These are phyloP conservation scores for Penstemon newberryi DNA, from an alignment of 257 asterid species.

Conservation along the genomic window DNA sequence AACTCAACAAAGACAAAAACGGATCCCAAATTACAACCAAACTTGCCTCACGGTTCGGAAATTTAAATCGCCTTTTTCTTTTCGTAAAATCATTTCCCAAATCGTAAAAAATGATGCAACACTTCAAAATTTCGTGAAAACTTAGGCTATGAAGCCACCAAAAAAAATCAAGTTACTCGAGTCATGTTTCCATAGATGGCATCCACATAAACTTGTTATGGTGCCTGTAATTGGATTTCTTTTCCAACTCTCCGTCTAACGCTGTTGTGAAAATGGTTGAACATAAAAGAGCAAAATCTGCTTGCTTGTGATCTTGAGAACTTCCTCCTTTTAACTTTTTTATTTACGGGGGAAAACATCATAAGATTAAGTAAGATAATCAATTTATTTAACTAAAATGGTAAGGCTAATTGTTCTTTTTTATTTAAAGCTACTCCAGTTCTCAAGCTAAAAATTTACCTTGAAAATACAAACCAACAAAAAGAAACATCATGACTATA, in stretches of 20 bases:
- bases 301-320: constrained; percentile 28
- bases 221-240: constrained; percentile 28
- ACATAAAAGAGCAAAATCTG: constrained; percentile 29
- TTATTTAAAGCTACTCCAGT: constrained; percentile 21
- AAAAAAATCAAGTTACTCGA: neutral
- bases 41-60: no score
- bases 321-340: constrained; percentile 32
- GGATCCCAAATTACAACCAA: no score
- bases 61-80: neutral
- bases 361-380: constrained; percentile 7
- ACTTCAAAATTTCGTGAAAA: neutral
- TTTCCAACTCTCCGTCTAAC: neutral
- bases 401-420: constrained; percentile 22
- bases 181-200: constrained; percentile 10
- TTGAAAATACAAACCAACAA: constrained; percentile 46
- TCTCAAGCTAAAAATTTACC: constrained; percentile 44
- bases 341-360: constrained; percentile 13
- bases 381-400: neutral
- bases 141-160: neutral
- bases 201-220: constrained; percentile 21
- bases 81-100: neutral
- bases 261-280: constrained; percentile 26
- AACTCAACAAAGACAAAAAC: no score
- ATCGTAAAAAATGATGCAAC: constrained; percentile 9
- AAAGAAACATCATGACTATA: constrained; percentile 36